Percentiles rank a stretch among this genome's conserved stretches.
Conservation (phyloP, 2,329 filamentous ascomycete species). For the Cercospora zeina region DNA sequence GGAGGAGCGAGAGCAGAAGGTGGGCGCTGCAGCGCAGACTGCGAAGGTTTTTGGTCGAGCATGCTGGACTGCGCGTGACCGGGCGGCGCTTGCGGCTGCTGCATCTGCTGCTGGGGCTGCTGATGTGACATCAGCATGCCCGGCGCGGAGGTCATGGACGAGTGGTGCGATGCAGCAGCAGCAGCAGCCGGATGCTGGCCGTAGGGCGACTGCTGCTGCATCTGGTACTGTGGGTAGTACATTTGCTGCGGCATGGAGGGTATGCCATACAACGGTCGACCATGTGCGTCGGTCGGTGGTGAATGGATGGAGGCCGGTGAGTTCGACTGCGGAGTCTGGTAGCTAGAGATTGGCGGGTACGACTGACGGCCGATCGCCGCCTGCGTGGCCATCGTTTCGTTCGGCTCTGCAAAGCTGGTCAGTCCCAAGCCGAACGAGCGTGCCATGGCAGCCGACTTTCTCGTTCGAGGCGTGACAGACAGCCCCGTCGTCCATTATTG, state of each 20-base stretch:
- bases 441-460: slow-evolving; percentile 27
- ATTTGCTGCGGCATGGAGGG: slow-evolving; percentile 80
- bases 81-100: slow-evolving; percentile 30
- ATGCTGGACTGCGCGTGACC: slow-evolving; percentile 33
- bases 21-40: slow-evolving; percentile 32
- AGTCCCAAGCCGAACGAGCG: slow-evolving; percentile 37
- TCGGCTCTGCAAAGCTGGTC: slow-evolving; percentile 69
- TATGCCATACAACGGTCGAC: slow-evolving; percentile 79
- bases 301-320: slow-evolving; percentile 92
- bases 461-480: slow-evolving; percentile 4
- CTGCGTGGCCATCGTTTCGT: slow-evolving; percentile 65
- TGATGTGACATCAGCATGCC: slow-evolving; percentile 59
- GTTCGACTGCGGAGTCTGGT: slow-evolving; percentile 93
- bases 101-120: slow-evolving; percentile 40
- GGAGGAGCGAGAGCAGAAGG: slow-evolving; percentile 33
- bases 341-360: slow-evolving; percentile 76
- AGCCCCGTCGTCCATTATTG: slow-evolving; percentile 19
- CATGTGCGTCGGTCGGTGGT: slow-evolving; percentile 85
- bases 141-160: slow-evolving; percentile 54
- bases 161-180: slow-evolving; percentile 50
- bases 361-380: slow-evolving; percentile 64
- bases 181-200: slow-evolving; percentile 51
- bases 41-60: slow-evolving; percentile 34
- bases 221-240: slow-evolving; percentile 66
- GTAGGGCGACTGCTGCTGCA: slow-evolving; percentile 56